Percentiles rank a stretch among this genome's conserved stretches.
Evolutionary conservation across 2,329 filamentous ascomycete genomes (phyloP).

Genomic region (Calonectria pseudoturangicola): DNA sequence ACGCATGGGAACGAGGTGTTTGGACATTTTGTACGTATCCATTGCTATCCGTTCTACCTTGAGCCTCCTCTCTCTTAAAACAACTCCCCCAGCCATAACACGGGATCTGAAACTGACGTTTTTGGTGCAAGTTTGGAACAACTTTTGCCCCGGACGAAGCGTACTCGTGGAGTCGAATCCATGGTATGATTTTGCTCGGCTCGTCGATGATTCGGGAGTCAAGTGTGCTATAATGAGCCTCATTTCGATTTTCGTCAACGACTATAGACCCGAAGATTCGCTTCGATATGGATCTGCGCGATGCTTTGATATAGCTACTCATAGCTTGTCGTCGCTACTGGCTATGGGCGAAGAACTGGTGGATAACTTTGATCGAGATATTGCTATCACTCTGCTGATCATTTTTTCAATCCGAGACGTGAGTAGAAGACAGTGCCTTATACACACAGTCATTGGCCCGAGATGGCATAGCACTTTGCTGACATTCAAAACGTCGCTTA

Average conservation of each 20-base stretch:
- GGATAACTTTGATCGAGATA: background rate
- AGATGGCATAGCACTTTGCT: background rate
- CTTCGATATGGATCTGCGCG: background rate
- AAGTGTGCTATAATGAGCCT: conserved; percentile 11
- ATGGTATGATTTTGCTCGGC: conserved; percentile 22
- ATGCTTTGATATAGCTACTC: background rate
- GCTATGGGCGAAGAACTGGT: background rate
- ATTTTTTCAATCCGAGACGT: conserved; percentile 23
- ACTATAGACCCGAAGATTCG: conserved; percentile 6
- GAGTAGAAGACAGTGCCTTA: background rate
- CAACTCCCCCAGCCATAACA: too few species aligned
- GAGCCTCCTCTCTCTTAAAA: background rate
- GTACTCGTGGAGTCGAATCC: conserved; percentile 18
- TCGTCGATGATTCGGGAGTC: conserved; percentile 1
- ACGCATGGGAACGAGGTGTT: conserved; percentile 6
- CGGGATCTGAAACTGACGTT: background rate
- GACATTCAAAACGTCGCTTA: background rate
- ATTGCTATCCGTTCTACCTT: background rate
- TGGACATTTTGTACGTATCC: conserved; percentile 20
- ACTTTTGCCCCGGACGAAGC: conserved; percentile 17
- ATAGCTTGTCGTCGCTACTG: conserved; percentile 10
- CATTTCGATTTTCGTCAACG: background rate
- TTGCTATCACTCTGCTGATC: conserved; percentile 1
- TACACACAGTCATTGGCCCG: too few species aligned
- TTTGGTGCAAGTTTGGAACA: conserved; percentile 6